Conservation (phyloP, 768 basidiomycete species). For the Pholiota microspora region DNA sequence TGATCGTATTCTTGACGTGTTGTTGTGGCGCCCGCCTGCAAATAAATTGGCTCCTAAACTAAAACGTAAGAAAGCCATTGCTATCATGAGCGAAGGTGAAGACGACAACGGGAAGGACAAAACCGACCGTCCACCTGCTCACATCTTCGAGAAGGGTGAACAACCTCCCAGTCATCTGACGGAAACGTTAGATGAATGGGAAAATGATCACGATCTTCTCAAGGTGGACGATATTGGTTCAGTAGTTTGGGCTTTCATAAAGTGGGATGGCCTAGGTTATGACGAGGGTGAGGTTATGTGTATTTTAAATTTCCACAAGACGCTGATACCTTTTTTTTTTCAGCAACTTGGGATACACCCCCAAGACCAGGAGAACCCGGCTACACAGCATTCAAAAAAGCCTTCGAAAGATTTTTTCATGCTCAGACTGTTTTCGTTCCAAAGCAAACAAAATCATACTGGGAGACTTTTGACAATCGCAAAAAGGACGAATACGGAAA, state of each 20-base stretch:
- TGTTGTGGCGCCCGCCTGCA: slow-evolving; percentile 52
- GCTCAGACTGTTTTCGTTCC: slow-evolving; percentile 63
- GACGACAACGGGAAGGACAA: slow-evolving; percentile 28
- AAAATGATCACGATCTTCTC: slow-evolving; percentile 44
- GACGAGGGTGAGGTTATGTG: slow-evolving; percentile 69
- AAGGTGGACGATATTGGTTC: slow-evolving; percentile 48
- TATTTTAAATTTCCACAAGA: not conserved
- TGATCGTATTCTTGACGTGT: slow-evolving; percentile 87
- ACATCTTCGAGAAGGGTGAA: slow-evolving; percentile 57
- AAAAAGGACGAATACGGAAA: slow-evolving; percentile 52
- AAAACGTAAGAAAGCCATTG: slow-evolving; percentile 15
- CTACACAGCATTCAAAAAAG: slow-evolving; percentile 63
- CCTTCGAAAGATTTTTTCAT: slow-evolving; percentile 64
- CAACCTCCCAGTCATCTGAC: slow-evolving; percentile 54
- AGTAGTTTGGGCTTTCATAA: slow-evolving; percentile 83
- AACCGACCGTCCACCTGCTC: slow-evolving; percentile 23
- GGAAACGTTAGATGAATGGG: slow-evolving; percentile 65
- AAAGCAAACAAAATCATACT: slow-evolving; percentile 39
- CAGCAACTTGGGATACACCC: slow-evolving; percentile 94
- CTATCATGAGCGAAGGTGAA: slow-evolving; percentile 28
- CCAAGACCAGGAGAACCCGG: slow-evolving; percentile 55
- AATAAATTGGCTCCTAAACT: slow-evolving; percentile 1
- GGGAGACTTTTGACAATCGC: slow-evolving; percentile 49
- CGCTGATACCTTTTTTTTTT: not conserved
- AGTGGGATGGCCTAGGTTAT: slow-evolving; percentile 94